Percentiles rank a stretch among this genome's conserved stretches.
phyloP scores from a whole-genome alignment of 345 rosid genomes.

The Trapa bicornis region DNA sequence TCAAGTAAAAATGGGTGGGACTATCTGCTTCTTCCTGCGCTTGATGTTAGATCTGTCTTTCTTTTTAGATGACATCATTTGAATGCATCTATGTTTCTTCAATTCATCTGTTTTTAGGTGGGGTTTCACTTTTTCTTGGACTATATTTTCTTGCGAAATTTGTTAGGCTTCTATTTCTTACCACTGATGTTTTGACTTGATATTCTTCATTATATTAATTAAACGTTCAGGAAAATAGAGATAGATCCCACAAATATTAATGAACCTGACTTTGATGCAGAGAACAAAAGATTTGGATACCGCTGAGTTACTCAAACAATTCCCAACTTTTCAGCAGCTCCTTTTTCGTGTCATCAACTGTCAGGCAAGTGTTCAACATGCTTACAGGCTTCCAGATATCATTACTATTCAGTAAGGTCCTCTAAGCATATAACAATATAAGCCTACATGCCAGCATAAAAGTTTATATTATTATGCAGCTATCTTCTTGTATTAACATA shows the following conservation, averaged over 20 bases:
- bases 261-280: constrained; percentile 24
- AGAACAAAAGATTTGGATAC: constrained; percentile 87
- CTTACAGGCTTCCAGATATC: not conserved
- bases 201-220: not conserved
- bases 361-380: constrained; percentile 37
- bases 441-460: not conserved
- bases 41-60: not conserved
- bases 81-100: not conserved
- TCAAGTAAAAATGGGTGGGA: not conserved
- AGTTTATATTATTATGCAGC: constrained; percentile 1
- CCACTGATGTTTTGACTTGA: not conserved
- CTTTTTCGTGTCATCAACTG: constrained; percentile 88
- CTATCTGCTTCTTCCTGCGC: not conserved
- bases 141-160: not conserved
- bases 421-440: not conserved
- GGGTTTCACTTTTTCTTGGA: not conserved
- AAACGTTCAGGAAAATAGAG: not conserved
- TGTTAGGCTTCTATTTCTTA: not conserved
- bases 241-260: not conserved
- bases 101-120: not conserved
- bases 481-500: constrained; percentile 4
- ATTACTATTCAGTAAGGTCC: not conserved
- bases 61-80: not conserved
- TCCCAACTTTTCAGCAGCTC: constrained; percentile 87
- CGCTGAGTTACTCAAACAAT: constrained; percentile 72